Conservation (phyloP, 2,329 filamentous ascomycete species). For the Sarocladium strictum region DNA sequence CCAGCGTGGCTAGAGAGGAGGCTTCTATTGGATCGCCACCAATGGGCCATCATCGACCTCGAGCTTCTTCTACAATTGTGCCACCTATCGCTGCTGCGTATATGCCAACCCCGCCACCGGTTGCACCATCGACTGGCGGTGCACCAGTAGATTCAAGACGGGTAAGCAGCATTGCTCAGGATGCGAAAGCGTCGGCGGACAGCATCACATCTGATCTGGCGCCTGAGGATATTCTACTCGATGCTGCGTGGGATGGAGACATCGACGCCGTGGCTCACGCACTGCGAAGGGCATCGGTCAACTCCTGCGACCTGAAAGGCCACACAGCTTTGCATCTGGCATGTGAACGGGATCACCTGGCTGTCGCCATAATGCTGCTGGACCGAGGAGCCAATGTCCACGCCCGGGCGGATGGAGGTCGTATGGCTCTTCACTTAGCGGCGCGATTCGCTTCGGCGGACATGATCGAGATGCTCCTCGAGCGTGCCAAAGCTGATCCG, state of each 20-base stretch:
- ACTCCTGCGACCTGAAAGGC: slow-evolving; percentile 22
- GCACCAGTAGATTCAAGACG: neutral
- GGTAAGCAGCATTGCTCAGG: neutral
- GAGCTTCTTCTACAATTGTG: neutral
- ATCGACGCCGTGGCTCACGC: slow-evolving; percentile 19
- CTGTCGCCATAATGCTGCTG: slow-evolving; percentile 26
- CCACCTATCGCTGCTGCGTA: neutral
- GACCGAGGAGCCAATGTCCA: slow-evolving; percentile 21
- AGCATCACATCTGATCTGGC: slow-evolving; percentile 12
- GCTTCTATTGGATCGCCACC: slow-evolving; percentile 12
- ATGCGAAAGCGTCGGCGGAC: slow-evolving; percentile 2
- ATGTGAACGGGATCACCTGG: slow-evolving; percentile 24
- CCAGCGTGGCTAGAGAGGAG: slow-evolving; percentile 13
- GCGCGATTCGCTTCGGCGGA: slow-evolving; percentile 22
- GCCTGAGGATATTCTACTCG: slow-evolving; percentile 20
- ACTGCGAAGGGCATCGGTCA: slow-evolving; percentile 18
- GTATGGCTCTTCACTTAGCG: slow-evolving; percentile 25
- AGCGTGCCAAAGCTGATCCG: slow-evolving; percentile 22
- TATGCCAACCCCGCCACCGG: neutral
- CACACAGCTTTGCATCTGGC: slow-evolving; percentile 26
- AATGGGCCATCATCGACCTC: neutral
- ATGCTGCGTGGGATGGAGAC: slow-evolving; percentile 27
- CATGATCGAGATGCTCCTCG: slow-evolving; percentile 25
- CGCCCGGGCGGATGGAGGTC: slow-evolving; percentile 22
- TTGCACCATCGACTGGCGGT: neutral